Evolutionary conservation across 2,329 filamentous ascomycete species (phyloP).

Genomic region (Diaporthe sp.): DNA sequence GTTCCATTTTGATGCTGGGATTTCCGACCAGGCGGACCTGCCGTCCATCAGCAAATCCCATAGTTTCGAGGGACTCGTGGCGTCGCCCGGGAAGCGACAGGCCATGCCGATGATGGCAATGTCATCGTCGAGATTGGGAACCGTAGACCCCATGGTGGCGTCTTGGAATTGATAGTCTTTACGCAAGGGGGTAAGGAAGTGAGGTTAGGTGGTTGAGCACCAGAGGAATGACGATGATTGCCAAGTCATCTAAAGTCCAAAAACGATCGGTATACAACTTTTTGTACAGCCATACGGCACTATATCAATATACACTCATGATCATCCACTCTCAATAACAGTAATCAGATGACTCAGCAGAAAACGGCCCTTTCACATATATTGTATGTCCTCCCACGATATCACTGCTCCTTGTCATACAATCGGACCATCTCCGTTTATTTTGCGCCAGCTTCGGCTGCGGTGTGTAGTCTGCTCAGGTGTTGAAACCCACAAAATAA

Average conservation of each 20-base stretch:
- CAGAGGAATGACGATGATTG: neutral
- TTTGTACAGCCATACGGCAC: constrained; percentile 7
- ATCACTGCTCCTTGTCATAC: constrained; percentile 6
- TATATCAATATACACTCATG: constrained; percentile 26
- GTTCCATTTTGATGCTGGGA: constrained; percentile 37
- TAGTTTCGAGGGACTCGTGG: constrained; percentile 51
- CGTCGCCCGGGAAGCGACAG: constrained; percentile 56
- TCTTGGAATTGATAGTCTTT: neutral
- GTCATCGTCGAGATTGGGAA: constrained; percentile 14
- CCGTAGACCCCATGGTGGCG: constrained; percentile 33
- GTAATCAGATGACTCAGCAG: constrained; percentile 18
- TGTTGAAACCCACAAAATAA: constrained; percentile 6
- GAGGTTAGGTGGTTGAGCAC: constrained; percentile 29
- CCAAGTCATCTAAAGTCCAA: neutral
- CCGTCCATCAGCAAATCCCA: constrained; percentile 48
- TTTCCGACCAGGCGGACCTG: constrained; percentile 28
- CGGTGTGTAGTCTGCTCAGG: constrained; percentile 11
- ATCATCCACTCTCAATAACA: neutral
- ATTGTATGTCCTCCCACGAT: constrained; percentile 7
- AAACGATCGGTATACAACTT: neutral
- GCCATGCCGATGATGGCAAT: constrained; percentile 43
- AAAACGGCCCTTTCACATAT: neutral
- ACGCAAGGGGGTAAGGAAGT: neutral
- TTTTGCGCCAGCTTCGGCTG: neutral
- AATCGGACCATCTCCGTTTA: constrained; percentile 9